A percentile compares a stretch with the other conserved stretches of the same genome.
These are phyloP conservation scores for Plasmodium reichenowi DNA, from an alignment of 169 alveolate genomes.

Conservation along the genomic window DNA sequence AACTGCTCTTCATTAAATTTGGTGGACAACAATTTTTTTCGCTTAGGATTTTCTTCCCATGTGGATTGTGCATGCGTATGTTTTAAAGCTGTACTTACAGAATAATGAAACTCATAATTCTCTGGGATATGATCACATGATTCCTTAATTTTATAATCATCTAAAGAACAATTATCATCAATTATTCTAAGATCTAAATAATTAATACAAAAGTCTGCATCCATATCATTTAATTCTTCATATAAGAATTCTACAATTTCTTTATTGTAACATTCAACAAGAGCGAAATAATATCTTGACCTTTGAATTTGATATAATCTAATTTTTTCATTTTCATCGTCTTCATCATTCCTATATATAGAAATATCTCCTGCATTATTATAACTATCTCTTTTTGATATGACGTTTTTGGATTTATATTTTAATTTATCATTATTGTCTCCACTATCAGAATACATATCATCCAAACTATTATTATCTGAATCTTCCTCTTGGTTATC, in stretches of 20 bases:
- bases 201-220: constrained; percentile 94
- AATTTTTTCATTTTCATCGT: constrained; percentile 78
- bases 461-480: constrained; percentile 16
- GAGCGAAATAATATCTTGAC: constrained; percentile 95
- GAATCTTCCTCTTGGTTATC: constrained; percentile 5
- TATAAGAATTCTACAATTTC: constrained; percentile 93
- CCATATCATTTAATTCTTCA: constrained; percentile 96
- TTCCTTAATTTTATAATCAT: constrained; percentile 92
- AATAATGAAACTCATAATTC: constrained; percentile 91
- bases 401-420: background rate
- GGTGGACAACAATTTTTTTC: constrained; percentile 89
- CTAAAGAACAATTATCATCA: constrained; percentile 93
- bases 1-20: constrained; percentile 79
- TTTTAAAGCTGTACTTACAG: constrained; percentile 91
- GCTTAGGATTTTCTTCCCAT: constrained; percentile 96
- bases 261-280: constrained; percentile 92
- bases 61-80: constrained; percentile 95
- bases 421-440: constrained; percentile 6
- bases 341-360: constrained; percentile 65
- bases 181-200: constrained; percentile 95
- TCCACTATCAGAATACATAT: constrained; percentile 14
- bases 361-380: constrained; percentile 66
- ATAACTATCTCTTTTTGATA: constrained; percentile 19
- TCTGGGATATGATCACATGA: constrained; percentile 91
- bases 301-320: constrained; percentile 89